Conservation (phyloP, 495 filamentous ascomycete genomes). For the Chaetomium cochliodes region DNA sequence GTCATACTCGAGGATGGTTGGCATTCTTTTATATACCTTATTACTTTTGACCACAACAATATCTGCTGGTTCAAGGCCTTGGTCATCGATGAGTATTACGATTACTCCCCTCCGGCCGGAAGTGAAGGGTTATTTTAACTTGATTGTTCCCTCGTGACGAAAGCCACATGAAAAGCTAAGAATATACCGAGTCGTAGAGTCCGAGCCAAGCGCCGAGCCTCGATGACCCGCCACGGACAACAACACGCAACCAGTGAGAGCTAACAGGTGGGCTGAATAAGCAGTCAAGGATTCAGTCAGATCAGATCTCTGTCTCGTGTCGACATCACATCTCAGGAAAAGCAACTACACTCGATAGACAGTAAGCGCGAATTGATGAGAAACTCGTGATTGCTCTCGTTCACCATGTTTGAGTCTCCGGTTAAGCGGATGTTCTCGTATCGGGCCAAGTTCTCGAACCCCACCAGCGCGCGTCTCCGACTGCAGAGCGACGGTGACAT, state of each 20-base stretch:
- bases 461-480: neutral
- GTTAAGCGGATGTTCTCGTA: neutral
- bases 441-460: neutral
- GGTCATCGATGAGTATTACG: too few relatives aligned
- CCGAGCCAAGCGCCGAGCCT: too few relatives aligned
- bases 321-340: neutral
- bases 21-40: too few relatives aligned
- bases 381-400: neutral
- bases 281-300: neutral
- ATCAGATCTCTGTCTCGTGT: neutral
- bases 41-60: too few relatives aligned
- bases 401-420: neutral
- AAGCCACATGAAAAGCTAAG: too few relatives aligned
- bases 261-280: neutral
- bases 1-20: too few relatives aligned
- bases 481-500: constrained; percentile 7
- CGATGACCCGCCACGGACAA: neutral
- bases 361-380: neutral
- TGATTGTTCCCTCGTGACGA: too few relatives aligned
- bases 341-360: neutral
- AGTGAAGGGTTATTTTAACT: too few relatives aligned
- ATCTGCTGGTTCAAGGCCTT: too few relatives aligned
- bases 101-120: too few relatives aligned
- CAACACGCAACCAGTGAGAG: too few relatives aligned
- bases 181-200: too few relatives aligned